Base-by-base conservation (phyloP, 2,329 filamentous ascomycete genomes). In the Trichophyton verrucosum region DNA sequence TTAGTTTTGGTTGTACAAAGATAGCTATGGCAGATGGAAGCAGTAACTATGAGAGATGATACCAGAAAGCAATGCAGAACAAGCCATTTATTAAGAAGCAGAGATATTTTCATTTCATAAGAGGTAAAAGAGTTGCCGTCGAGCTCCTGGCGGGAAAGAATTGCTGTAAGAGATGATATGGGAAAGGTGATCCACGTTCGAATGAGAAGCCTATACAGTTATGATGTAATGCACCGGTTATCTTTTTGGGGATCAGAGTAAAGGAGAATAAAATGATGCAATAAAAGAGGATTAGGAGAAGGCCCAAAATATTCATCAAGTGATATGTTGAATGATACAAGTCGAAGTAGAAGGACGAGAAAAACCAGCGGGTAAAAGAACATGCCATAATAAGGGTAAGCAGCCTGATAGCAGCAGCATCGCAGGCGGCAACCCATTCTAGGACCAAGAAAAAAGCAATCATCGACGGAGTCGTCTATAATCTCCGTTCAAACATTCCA, bases 401-500 rank as follows among this genome's bases (percentile, higher is more conserved):
- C 49, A 33, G 33, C 33, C 27, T 20, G 51, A 13, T 20, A n/a
- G 6, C 27, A 36, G 33, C 27, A 36, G 33, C 13, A 27, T 36
- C 24, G n/a, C 15, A 4, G 27, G 27, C 22, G 8, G 13, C 7
- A 27, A 27, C 27, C 51, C 27, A 36, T 55, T 55, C 51, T 55
- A 55, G 51, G 51, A 55, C 33, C 30, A 33, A 27, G 33, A 13
- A 36, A 55, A 55, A 36, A 3, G 33, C 24, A 33, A 55, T 63
- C 58, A 63, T 62, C 64, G 60, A 55, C 68, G 71, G 60, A 70
- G 68, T 20, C 51, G 51, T 59, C 74, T 70, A 57, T 62, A 65
- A 64, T 75, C 73, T 47, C 65, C 68, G 57, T 66, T 68, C 7
- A 75, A 66, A 62, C 73, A 75, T 13, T 74, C 71, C 60, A 74